Evolutionary conservation across 2,329 filamentous ascomycete genomes (phyloP), one percentile per base, ranked within the genome.

Genomic region (Ascochyta lentis): DNA sequence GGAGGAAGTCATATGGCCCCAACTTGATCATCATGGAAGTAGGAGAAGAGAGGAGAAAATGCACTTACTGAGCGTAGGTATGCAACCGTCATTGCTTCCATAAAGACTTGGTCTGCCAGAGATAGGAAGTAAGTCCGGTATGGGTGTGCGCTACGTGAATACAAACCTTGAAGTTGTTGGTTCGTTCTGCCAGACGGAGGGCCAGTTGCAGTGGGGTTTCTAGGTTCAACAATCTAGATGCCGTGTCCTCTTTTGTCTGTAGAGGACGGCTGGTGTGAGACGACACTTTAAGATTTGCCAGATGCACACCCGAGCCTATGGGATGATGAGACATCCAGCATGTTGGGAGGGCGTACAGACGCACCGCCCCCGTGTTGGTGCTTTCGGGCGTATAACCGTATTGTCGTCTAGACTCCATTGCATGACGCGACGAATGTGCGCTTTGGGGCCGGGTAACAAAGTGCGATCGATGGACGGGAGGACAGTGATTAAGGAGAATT

Each of bases 1-100:
- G 49, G 58, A 64, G 57, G 61, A 65, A 60, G 59, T 72, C 64
- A 64, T 71, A 67, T 72, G 70, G 70, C 70, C 70, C 70, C 69
- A 72, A 69, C 70, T 63, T 64, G 66, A 61, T 72, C 70, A 69
- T 72, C 70, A 71, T 64, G 38, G 19, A 48, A 33, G 23, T 7
- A 40, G 27, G 29, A 47, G 15, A 39, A 15, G 22, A 27, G 10
- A 27, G 13, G n/a, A 22, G 8, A 23, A 12, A 23, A 22, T 15
- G 29, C n/a, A 56, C 59, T 60, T 64, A 64, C 61, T 47, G 23
- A 26, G 12, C 39, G 38, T 46, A 31, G 37, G 42, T 26, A 19
- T 22, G 13, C 31, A 6, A 23, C 41, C 37, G 5, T 15, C 24
- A 35, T 37, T n/a, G 29, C 10, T 19, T 31, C 4, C 4, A 23